These are phyloP conservation scores for Gossypium thurberi DNA, from an alignment of 345 rosid genomes.

Conservation along the genomic window DNA sequence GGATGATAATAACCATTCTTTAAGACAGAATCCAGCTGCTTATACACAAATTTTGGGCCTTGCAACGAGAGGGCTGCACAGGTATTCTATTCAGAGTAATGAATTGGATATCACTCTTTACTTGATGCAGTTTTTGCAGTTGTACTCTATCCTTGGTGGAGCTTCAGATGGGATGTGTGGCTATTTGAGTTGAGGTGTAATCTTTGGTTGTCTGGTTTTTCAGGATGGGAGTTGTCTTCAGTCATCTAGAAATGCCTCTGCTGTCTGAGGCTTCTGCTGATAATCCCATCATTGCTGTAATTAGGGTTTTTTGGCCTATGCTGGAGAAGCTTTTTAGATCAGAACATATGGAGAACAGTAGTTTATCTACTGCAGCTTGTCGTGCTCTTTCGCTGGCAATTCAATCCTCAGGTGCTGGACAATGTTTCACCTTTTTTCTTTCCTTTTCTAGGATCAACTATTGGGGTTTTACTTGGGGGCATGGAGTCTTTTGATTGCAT, in stretches of 20 bases:
- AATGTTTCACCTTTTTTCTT: constrained; percentile 6
- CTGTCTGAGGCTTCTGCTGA: constrained; percentile 45
- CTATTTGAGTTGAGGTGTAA: constrained; percentile 9
- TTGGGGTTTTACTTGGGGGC: constrained; percentile 10
- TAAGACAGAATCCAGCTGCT: constrained; percentile 61
- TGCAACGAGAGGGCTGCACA: constrained; percentile 75
- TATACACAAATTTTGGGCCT: constrained; percentile 55
- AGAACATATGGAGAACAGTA: constrained; percentile 74
- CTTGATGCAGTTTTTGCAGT: constrained; percentile 6
- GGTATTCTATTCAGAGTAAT: constrained; percentile 36
- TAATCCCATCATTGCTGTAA: constrained; percentile 54
- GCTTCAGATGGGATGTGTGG: not conserved
- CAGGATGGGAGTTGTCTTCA: constrained; percentile 88
- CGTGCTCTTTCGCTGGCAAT: constrained; percentile 90
- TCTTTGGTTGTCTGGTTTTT: constrained; percentile 11
- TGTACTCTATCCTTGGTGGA: not conserved
- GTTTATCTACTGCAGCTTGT: constrained; percentile 77
- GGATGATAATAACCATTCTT: constrained; percentile 44
- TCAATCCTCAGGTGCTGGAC: constrained; percentile 72
- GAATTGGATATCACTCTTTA: constrained; percentile 8
- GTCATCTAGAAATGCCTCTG: constrained; percentile 54
- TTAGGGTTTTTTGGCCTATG: constrained; percentile 85
- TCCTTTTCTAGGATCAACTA: constrained; percentile 3
- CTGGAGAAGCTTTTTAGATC: constrained; percentile 79
- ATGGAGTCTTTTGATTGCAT: constrained; percentile 14